Percentiles rank a stretch among this genome's conserved stretches.
Evolutionary conservation across 2,329 filamentous ascomycete species (phyloP).

Genomic region (Aureobasidium namibiae): DNA sequence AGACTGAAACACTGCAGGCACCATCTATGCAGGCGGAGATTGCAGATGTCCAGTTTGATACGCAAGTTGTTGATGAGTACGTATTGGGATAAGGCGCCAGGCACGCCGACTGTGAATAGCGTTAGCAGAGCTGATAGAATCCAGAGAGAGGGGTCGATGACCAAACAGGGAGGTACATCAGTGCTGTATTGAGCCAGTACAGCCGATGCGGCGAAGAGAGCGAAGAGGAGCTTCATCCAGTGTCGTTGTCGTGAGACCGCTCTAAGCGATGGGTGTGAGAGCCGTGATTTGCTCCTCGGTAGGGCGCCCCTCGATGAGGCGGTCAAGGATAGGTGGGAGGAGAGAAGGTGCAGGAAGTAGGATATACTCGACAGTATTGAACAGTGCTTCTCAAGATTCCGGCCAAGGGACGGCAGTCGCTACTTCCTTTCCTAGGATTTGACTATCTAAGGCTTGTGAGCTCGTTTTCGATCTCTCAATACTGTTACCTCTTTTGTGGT

Average conservation of each 20-base stretch:
- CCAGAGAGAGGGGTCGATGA: not conserved
- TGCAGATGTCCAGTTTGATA: not conserved
- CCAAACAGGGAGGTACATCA: conserved; percentile 5
- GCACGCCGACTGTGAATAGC: not conserved
- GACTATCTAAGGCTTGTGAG: not conserved
- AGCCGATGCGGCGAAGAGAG: not conserved
- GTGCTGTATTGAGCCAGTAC: not conserved
- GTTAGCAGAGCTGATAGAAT: not conserved
- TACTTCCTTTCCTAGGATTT: not conserved
- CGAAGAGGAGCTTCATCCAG: not conserved
- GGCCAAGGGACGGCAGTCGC: not conserved
- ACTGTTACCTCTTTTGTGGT: too few relatives aligned
- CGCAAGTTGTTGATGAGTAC: not conserved
- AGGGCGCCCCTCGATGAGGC: not conserved
- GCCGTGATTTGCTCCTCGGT: not conserved
- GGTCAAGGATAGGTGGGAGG: not conserved
- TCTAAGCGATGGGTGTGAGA: not conserved
- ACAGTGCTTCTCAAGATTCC: not conserved
- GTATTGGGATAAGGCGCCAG: not conserved
- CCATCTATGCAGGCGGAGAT: not conserved
- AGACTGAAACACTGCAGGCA: not conserved
- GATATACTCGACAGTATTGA: not conserved
- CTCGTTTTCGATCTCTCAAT: too few relatives aligned
- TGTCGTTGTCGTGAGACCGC: not conserved
- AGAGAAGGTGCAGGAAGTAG: not conserved